phyloP scores from a whole-genome alignment of 1,284 basidiomycete genomes.

The Agaricales sp. region DNA sequence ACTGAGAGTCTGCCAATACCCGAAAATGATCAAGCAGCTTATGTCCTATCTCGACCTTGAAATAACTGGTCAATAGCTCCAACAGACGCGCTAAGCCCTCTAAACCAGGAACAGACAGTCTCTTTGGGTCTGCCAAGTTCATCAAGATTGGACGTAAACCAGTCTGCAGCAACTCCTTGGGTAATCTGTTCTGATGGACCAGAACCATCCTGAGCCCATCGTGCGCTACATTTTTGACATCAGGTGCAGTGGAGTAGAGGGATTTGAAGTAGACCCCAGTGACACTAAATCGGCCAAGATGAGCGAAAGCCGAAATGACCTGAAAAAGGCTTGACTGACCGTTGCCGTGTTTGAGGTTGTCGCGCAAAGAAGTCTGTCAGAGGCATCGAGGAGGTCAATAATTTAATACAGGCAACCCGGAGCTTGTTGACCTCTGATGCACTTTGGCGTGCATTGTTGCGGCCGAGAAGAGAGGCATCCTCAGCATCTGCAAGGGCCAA shows the following conservation, averaged over 20 bases:
- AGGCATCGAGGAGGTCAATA: constrained; percentile 91
- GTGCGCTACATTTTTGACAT: constrained; percentile 95
- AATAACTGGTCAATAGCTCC: constrained; percentile 95
- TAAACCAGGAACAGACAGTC: constrained; percentile 88
- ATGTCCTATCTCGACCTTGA: constrained; percentile 99
- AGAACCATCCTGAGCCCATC: constrained; percentile 89
- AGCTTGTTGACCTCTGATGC: constrained; percentile 82
- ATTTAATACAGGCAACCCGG: constrained; percentile 90
- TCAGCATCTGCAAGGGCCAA: constrained; percentile 95
- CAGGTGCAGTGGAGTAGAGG: constrained; percentile 86
- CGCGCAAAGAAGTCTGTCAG: constrained; percentile 87
- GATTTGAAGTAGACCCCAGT: constrained; percentile 99
- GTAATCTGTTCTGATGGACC: constrained; percentile 84
- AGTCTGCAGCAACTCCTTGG: constrained; percentile 92
- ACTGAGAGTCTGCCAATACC: constrained; percentile 77
- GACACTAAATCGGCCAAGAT: constrained; percentile 56
- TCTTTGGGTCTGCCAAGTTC: constrained; percentile 95
- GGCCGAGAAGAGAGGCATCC: constrained; percentile 74
- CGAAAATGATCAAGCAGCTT: constrained; percentile 96
- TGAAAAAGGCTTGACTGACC: constrained; percentile 33
- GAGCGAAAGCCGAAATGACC: constrained; percentile 7
- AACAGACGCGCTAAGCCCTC: constrained; percentile 94
- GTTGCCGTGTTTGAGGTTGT: constrained; percentile 76
- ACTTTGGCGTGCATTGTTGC: constrained; percentile 71
- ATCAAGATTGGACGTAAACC: constrained; percentile 95